A percentile compares a stretch with the other conserved stretches of the same genome.
Conservation (phyloP, 1,139 yeast genomes). For the Zygoascus meyerae region DNA sequence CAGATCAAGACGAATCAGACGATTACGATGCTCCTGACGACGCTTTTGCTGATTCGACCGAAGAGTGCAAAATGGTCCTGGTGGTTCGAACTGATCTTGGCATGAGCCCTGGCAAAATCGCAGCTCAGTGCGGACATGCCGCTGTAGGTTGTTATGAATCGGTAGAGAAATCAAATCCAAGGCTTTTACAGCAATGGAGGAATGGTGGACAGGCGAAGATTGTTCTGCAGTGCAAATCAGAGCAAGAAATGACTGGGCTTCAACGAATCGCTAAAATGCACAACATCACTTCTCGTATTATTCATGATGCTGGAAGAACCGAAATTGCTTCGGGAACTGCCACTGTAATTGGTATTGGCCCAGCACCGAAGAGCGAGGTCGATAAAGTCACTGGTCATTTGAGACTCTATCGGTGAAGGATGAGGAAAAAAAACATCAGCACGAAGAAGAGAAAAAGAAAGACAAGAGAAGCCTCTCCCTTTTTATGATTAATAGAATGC, state of each 20-base stretch:
- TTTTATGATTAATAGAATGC: too few relatives aligned
- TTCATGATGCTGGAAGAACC: slow-evolving; percentile 96
- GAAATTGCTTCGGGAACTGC: slow-evolving; percentile 94
- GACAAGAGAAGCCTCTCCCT: too few relatives aligned
- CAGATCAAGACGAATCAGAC: not conserved
- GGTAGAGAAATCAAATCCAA: slow-evolving; percentile 44
- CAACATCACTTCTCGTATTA: slow-evolving; percentile 71
- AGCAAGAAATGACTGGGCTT: slow-evolving; percentile 70
- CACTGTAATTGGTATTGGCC: slow-evolving; percentile 92
- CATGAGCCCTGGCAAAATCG: slow-evolving; percentile 94
- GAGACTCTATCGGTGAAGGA: slow-evolving; percentile 51
- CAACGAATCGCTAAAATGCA: slow-evolving; percentile 76
- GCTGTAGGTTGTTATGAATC: slow-evolving; percentile 81
- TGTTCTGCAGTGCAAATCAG: slow-evolving; percentile 65
- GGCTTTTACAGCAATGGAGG: slow-evolving; percentile 65
- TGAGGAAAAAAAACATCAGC: too few relatives aligned
- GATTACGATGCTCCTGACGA: slow-evolving; percentile 19
- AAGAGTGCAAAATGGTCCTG: slow-evolving; percentile 79
- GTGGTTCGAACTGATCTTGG: slow-evolving; percentile 82
- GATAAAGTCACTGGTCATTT: slow-evolving; percentile 78
- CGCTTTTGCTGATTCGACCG: slow-evolving; percentile 45
- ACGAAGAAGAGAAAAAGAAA: too few relatives aligned
- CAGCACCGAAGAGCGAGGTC: slow-evolving; percentile 82
- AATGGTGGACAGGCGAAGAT: slow-evolving; percentile 90
- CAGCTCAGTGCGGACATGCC: slow-evolving; percentile 98